These are phyloP conservation scores for Chloranthus sessilifolius DNA, from an alignment of 164 flowering plant species.

Conservation along the genomic window DNA sequence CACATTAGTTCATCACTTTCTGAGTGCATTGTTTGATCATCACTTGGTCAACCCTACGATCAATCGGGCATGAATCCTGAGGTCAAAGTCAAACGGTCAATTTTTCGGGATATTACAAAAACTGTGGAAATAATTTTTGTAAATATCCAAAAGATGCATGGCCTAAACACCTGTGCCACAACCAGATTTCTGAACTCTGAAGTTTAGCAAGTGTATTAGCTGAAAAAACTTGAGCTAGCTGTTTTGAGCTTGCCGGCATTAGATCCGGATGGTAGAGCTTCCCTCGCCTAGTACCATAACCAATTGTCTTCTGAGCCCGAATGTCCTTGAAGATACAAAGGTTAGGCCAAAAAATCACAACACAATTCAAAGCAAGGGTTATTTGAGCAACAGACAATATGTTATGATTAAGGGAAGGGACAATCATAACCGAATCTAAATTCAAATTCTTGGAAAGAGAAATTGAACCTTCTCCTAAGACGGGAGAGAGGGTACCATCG, in stretches of 20 bases:
- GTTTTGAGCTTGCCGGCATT: background rate
- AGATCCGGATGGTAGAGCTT: no score
- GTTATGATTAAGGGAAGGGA: constrained; percentile 4
- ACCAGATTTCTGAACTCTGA: constrained; percentile 1
- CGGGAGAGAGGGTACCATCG: background rate
- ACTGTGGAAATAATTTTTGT: no score
- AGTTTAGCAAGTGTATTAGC: background rate
- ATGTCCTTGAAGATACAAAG: constrained; percentile 8
- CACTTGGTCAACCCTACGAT: no score
- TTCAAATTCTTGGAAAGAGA: background rate
- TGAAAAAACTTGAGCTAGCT: background rate
- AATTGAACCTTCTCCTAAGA: background rate
- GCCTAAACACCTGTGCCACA: constrained; percentile 4
- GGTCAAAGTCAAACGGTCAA: no score
- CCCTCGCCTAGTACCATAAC: no score
- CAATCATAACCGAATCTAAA: background rate
- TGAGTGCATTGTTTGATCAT: no score
- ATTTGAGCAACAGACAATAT: constrained; percentile 1
- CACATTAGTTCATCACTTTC: no score
- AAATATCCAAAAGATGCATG: constrained; percentile 9
- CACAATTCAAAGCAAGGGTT: background rate
- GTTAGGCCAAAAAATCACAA: background rate
- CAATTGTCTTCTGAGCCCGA: no score
- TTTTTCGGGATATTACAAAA: no score
- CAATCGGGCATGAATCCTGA: no score